phyloP scores from a whole-genome alignment of 768 basidiomycete genomes.

The Rhizopogon vinicolor region DNA sequence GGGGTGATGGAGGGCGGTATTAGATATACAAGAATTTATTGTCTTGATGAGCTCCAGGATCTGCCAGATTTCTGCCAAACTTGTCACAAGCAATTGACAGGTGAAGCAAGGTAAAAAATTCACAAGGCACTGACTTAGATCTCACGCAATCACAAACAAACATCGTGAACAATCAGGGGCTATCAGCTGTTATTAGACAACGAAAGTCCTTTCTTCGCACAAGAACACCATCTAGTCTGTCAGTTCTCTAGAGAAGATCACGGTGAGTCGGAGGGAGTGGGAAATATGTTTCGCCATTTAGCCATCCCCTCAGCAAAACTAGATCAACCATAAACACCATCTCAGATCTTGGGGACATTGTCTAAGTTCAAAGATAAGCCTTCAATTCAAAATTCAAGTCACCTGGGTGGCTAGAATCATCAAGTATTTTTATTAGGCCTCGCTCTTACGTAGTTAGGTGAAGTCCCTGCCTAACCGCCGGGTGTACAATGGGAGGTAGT shows the following conservation, averaged over 20 bases:
- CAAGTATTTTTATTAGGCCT: background rate
- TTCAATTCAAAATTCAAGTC: background rate
- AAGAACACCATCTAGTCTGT: background rate
- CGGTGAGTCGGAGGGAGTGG: background rate
- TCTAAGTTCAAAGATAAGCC: too few species aligned
- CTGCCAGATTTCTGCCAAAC: background rate
- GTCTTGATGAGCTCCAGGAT: background rate
- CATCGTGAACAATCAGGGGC: background rate
- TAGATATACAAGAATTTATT: background rate
- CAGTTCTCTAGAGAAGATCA: background rate
- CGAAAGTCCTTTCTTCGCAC: slow-evolving; percentile 1
- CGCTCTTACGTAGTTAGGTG: background rate
- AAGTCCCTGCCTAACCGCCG: background rate
- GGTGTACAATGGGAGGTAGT: too few species aligned
- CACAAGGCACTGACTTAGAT: slow-evolving; percentile 5
- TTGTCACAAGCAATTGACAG: too few species aligned
- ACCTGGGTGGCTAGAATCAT: background rate
- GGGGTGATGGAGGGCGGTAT: background rate
- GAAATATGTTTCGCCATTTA: background rate
- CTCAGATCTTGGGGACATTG: background rate
- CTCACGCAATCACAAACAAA: slow-evolving; percentile 20
- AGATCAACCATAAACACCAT: background rate
- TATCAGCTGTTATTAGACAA: background rate
- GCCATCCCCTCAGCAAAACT: background rate
- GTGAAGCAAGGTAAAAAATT: slow-evolving; percentile 4